These are phyloP conservation scores for Nitzschia sp. DNA, from an alignment of 108 stramenopile species.

Conservation along the genomic window DNA sequence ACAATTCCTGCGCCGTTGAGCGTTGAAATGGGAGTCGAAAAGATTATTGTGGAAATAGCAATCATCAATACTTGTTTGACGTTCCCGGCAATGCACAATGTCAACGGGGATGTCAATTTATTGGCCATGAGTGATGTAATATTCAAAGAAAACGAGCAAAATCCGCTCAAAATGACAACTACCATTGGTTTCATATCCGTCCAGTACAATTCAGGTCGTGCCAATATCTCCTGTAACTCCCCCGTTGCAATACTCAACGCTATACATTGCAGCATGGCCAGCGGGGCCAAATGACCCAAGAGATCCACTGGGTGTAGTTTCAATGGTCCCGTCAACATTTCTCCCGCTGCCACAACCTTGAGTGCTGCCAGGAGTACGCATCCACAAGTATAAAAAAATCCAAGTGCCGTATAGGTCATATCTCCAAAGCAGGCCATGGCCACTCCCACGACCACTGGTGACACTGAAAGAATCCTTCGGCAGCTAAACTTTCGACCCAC, in stretches of 20 bases:
- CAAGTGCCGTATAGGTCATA: slow-evolving; percentile 62
- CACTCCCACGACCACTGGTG: slow-evolving; percentile 67
- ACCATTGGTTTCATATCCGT: slow-evolving; percentile 29
- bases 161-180: slow-evolving; percentile 57
- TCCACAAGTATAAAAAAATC: slow-evolving; percentile 58
- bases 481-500: slow-evolving; percentile 48
- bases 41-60: slow-evolving; percentile 55
- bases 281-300: slow-evolving; percentile 79
- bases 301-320: slow-evolving; percentile 84
- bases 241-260: slow-evolving; percentile 50
- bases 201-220: slow-evolving; percentile 44
- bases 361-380: slow-evolving; percentile 72
- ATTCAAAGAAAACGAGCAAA: slow-evolving; percentile 81
- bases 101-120: slow-evolving; percentile 84
- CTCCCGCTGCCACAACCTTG: slow-evolving; percentile 71
- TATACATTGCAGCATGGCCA: slow-evolving; percentile 77
- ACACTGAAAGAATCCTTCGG: slow-evolving; percentile 50
- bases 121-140: slow-evolving; percentile 80
- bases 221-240: slow-evolving; percentile 52
- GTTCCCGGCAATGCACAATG: slow-evolving; percentile 87
- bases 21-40: slow-evolving; percentile 43
- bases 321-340: slow-evolving; percentile 68
- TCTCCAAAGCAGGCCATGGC: slow-evolving; percentile 77
- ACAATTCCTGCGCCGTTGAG: slow-evolving; percentile 70
- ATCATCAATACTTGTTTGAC: slow-evolving; percentile 89